Evolutionary conservation across 2,329 filamentous ascomycete genomes (phyloP).

Genomic region (Septoria linicola): DNA sequence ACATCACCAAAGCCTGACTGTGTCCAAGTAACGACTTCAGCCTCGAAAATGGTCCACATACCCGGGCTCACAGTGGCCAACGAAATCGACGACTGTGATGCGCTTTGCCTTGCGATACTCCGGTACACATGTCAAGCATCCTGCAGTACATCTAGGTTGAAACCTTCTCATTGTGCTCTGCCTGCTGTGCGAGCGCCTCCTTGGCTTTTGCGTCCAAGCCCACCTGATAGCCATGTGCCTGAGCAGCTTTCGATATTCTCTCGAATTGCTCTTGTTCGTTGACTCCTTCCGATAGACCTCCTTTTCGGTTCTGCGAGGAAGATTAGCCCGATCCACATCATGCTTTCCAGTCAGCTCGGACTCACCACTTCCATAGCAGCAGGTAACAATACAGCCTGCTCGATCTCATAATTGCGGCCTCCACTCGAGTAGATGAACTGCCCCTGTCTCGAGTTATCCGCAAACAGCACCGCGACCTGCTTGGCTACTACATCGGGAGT

Average conservation of each 20-base stretch:
- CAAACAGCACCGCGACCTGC: conserved; percentile 52
- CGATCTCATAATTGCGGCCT: conserved; percentile 55
- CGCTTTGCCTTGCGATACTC: no score
- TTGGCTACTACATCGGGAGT: conserved; percentile 50
- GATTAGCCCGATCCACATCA: no score
- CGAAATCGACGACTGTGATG: no score
- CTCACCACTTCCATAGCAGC: conserved; percentile 22
- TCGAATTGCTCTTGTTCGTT: conserved; percentile 7
- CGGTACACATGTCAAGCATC: no score
- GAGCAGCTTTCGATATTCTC: conserved; percentile 4
- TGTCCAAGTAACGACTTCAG: no score
- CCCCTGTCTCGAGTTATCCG: conserved; percentile 49
- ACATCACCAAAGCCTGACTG: no score
- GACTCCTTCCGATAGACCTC: conserved; percentile 4
- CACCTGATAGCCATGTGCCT: conserved; percentile 1
- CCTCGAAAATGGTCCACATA: no score
- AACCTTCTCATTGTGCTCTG: conserved; percentile 1
- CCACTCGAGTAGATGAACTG: conserved; percentile 54
- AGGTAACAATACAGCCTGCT: conserved; percentile 41
- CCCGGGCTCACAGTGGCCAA: no score
- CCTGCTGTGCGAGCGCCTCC: neutral
- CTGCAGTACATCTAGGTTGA: neutral
- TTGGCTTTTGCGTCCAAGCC: conserved; percentile 4
- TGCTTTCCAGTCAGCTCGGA: no score
- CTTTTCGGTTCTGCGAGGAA: conserved; percentile 4